Conservation (phyloP, 2,329 filamentous ascomycete genomes). For the Aspergillus viridinutans region DNA sequence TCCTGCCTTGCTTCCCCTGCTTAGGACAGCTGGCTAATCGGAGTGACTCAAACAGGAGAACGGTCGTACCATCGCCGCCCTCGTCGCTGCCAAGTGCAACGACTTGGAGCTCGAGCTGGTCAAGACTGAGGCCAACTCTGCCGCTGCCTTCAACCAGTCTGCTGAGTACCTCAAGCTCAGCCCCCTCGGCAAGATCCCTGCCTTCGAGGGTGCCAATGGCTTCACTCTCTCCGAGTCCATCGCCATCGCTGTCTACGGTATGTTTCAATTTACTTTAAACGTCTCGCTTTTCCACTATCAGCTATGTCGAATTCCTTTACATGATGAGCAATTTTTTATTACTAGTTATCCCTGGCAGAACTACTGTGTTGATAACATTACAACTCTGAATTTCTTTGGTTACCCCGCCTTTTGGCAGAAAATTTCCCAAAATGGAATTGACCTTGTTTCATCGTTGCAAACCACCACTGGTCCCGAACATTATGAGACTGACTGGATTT, state of each 20-base stretch:
- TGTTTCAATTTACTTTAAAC: conserved; percentile 44
- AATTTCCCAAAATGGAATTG: conserved; percentile 12
- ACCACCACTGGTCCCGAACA: conserved; percentile 11
- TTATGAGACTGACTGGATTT: conserved; percentile 21
- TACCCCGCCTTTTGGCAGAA: conserved; percentile 29
- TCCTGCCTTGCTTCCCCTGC: conserved; percentile 6
- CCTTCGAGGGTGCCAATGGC: conserved; percentile 89
- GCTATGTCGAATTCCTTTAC: conserved; percentile 16
- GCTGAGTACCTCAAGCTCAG: conserved; percentile 80
- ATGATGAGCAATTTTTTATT: conserved; percentile 74
- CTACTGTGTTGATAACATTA: conserved; percentile 69
- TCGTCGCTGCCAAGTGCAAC: conserved; percentile 96
- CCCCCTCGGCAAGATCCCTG: conserved; percentile 84
- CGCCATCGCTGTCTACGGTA: conserved; percentile 97
- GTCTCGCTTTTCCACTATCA: conserved; percentile 8
- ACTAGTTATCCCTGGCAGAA: conserved; percentile 99
- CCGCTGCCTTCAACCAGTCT: conserved; percentile 60
- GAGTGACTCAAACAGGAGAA: conserved; percentile 61
- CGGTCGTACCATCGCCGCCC: conserved; percentile 81
- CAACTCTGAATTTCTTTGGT: conserved; percentile 69
- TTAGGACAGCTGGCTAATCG: conserved; percentile 19
- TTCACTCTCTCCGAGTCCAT: conserved; percentile 85
- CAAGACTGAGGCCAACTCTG: conserved; percentile 49
- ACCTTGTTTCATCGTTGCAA: conserved; percentile 9
- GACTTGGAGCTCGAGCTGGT: conserved; percentile 86